Evolutionary conservation across 345 rosid species (phyloP).

Genomic region (Sisymbrium altissimum): DNA sequence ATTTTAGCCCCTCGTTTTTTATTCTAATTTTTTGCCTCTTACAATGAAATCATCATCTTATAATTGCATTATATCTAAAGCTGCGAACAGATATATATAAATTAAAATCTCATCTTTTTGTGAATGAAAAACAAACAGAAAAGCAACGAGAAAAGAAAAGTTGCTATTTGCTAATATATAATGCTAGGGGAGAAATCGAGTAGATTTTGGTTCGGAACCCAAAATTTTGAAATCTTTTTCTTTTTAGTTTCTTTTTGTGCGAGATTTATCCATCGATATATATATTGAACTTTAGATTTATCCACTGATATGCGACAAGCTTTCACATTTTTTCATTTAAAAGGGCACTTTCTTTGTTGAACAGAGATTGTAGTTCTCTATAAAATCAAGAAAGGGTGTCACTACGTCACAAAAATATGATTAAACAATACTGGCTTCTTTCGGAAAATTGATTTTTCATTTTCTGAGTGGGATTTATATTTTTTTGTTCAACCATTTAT

Average conservation of each 20-base stretch:
- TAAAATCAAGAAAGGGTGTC: slow-evolving; percentile 3
- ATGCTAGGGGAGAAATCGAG: slow-evolving; percentile 15
- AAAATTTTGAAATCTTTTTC: slow-evolving; percentile 7
- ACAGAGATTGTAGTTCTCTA: slow-evolving; percentile 17
- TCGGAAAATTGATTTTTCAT: not conserved
- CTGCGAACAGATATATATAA: slow-evolving; percentile 20
- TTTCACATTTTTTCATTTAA: slow-evolving; percentile 32
- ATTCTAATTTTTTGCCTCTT: slow-evolving; percentile 41
- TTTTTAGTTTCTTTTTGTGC: not conserved
- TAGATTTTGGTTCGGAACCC: slow-evolving; percentile 32
- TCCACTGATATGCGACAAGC: slow-evolving; percentile 19
- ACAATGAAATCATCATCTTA: slow-evolving; percentile 74
- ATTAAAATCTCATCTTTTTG: slow-evolving; percentile 24
- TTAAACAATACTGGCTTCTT: slow-evolving; percentile 8
- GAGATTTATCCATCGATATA: slow-evolving; percentile 10
- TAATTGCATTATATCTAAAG: slow-evolving; percentile 50
- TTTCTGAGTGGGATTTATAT: not conserved
- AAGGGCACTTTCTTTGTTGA: slow-evolving; percentile 35
- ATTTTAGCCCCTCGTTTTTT: not conserved
- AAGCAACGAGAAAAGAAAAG: slow-evolving; percentile 25
- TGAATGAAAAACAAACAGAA: slow-evolving; percentile 26
- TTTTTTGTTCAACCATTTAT: not conserved
- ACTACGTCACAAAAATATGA: not conserved
- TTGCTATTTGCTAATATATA: not conserved
- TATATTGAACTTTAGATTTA: not conserved